These are phyloP conservation scores for Podaxis sp. DNA, from an alignment of 768 basidiomycete genomes.

Conservation along the genomic window DNA sequence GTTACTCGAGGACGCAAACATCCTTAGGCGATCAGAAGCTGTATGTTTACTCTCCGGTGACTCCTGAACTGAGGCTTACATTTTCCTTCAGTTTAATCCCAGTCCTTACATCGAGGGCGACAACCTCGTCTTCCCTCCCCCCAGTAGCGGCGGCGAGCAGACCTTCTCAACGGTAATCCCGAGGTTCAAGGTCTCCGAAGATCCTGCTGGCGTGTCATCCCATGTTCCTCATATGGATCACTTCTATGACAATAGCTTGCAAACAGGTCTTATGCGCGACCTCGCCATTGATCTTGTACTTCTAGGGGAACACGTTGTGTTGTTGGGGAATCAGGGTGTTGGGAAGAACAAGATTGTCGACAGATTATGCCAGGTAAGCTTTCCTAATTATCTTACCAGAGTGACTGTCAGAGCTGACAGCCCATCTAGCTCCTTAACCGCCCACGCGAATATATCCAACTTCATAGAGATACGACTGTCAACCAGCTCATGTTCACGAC, in stretches of 20 bases:
- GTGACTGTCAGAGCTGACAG: not conserved
- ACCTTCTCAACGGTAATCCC: conserved; percentile 39
- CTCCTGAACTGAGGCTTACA: conserved; percentile 6
- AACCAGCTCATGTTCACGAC: conserved; percentile 72
- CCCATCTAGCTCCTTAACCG: conserved; percentile 49
- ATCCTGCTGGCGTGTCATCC: conserved; percentile 52
- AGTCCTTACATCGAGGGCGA: conserved; percentile 37
- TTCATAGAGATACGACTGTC: conserved; percentile 69
- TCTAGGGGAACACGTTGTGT: conserved; percentile 59
- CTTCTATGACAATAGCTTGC: conserved; percentile 69
- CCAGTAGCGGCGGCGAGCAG: conserved; percentile 32
- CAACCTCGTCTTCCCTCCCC: conserved; percentile 44
- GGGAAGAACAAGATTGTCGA: conserved; percentile 74
- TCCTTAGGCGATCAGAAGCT: conserved; percentile 37
- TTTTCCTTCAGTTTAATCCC: conserved; percentile 44
- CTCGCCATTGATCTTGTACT: conserved; percentile 61
- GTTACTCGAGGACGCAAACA: conserved; percentile 49
- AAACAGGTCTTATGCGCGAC: conserved; percentile 66
- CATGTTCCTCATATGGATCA: conserved; percentile 68
- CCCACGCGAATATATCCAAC: conserved; percentile 67
- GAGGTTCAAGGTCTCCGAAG: conserved; percentile 45
- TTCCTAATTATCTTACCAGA: not conserved
- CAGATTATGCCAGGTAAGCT: conserved; percentile 54
- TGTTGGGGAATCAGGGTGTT: conserved; percentile 72
- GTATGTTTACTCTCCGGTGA: conserved; percentile 28